phyloP scores from a whole-genome alignment of 2,329 filamentous ascomycete species.

The Pseudogymnoascus destructans region DNA sequence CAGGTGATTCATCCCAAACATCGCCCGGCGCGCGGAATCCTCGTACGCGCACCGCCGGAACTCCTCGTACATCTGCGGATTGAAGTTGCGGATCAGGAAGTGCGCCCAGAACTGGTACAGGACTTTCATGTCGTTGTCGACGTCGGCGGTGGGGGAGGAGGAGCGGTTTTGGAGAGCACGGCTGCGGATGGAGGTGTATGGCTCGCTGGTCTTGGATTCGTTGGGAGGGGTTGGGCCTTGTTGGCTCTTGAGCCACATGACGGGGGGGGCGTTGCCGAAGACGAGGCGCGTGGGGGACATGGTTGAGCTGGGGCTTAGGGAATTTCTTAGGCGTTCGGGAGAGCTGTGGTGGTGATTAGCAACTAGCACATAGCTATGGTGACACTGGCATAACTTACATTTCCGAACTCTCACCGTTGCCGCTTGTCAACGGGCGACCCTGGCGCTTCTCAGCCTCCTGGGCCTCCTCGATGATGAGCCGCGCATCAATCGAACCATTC shows the following conservation, averaged over 20 bases:
- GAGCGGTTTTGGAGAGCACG: conserved; percentile 30
- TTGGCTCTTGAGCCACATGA: conserved; percentile 28
- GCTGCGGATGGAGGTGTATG: conserved; percentile 28
- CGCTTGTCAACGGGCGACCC: conserved; percentile 25
- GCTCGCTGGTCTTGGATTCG: conserved; percentile 25
- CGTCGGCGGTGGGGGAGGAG: conserved; percentile 26
- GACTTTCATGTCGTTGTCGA: conserved; percentile 46
- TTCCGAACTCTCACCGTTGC: conserved; percentile 28
- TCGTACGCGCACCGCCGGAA: conserved; percentile 55
- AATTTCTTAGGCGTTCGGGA: conserved; percentile 18
- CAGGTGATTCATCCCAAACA: conserved; percentile 47
- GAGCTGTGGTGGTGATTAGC: conserved; percentile 17
- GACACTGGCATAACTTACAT: conserved; percentile 22
- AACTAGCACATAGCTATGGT: neutral
- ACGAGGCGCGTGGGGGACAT: conserved; percentile 18
- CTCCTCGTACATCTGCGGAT: conserved; percentile 61
- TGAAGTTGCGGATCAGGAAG: conserved; percentile 61
- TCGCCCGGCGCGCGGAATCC: conserved; percentile 40
- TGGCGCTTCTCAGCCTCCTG: conserved; percentile 29
- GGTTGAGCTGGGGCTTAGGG: conserved; percentile 19
- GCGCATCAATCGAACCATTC: conserved; percentile 42
- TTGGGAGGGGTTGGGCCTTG: conserved; percentile 20
- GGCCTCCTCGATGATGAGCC: conserved; percentile 36
- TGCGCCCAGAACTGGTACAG: conserved; percentile 66
- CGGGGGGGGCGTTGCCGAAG: conserved; percentile 22